Base-by-base conservation (phyloP, 495 filamentous ascomycete species). In the Neurospora discreta region DNA sequence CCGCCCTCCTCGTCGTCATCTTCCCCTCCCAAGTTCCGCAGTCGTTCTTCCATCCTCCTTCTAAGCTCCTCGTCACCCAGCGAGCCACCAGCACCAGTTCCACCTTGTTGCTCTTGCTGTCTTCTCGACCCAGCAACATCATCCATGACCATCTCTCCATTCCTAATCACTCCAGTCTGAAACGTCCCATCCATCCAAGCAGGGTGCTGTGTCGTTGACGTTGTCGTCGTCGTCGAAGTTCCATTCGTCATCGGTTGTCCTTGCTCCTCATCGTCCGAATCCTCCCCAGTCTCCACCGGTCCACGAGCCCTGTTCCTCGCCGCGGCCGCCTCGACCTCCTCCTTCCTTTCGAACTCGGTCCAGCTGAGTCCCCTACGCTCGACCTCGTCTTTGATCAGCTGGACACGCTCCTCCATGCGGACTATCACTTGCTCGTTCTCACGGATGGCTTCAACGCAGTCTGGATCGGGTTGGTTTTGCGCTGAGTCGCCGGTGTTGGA, bases 371-470 rank as follows among this genome's bases (percentile, higher is more conserved):
- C 93, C 26, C 94, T 85, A 39, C 81, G 75, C 83, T 97, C 93
- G 3, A 95, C 88, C 84, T 97, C 94, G 71, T 72, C 78, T 78
- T 87, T 89, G 71, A 97, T 79, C 60, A 95, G 77, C 60, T 72
- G 78, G 74, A 97, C 86, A 75, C 94, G 84, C 82, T 89, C 88
- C 68, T 87, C 83, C 90, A 95, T 95, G 68, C 92, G 84, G 44
- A 72, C 80, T 42, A 95, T 89, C 65, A 97, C 93, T 6, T 81
- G 81, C 74, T 91, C 85, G 80, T 97, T 97, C 82, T 97, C 94
- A 46, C 43, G 76, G 80, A 90, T 90, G 40, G 92, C 84, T 78
- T 94, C 89, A 69, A 82, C 77, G 81, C 91, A 93, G 75, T 90
- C 90, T 23, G 79, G 77, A 76, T 94, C 90, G 1, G 85, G 86